These are phyloP conservation scores for Blechomonas ayalai DNA, from an alignment of 208 protist species.

Conservation along the genomic window DNA sequence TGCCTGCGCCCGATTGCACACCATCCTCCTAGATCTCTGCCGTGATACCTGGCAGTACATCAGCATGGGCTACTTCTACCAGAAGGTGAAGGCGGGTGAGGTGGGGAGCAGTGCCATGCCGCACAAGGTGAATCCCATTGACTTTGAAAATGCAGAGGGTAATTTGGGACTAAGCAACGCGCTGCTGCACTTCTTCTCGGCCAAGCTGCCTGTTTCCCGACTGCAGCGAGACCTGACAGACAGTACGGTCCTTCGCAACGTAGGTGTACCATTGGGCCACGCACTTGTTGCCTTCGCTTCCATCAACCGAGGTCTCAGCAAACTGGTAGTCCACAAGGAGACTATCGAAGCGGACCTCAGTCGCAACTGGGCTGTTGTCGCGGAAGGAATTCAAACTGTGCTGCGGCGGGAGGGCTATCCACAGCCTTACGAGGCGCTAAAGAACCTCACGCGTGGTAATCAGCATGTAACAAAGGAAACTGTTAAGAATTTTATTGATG, in stretches of 20 bases:
- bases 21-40: slow-evolving; percentile 90
- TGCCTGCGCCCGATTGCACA: slow-evolving; percentile 84
- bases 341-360: slow-evolving; percentile 81
- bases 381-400: slow-evolving; percentile 95
- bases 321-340: slow-evolving; percentile 75
- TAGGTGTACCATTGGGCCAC: slow-evolving; percentile 91
- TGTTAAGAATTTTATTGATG: slow-evolving; percentile 79
- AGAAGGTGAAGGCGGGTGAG: slow-evolving; percentile 88
- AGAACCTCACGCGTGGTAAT: slow-evolving; percentile 89
- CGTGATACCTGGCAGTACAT: slow-evolving; percentile 95
- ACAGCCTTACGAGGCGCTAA: slow-evolving; percentile 92
- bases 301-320: slow-evolving; percentile 81
- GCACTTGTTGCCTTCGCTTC: slow-evolving; percentile 84
- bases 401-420: slow-evolving; percentile 89
- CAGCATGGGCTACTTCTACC: slow-evolving; percentile 92
- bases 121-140: slow-evolving; percentile 97
- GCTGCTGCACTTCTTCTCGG: slow-evolving; percentile 88
- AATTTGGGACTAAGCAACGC: slow-evolving; percentile 94
- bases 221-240: slow-evolving; percentile 95
- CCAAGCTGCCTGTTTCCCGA: slow-evolving; percentile 93
- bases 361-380: slow-evolving; percentile 91
- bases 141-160: slow-evolving; percentile 97
- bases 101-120: slow-evolving; percentile 96
- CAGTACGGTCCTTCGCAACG: slow-evolving; percentile 92
- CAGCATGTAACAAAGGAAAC: slow-evolving; percentile 55